Conservation (phyloP, 1,139 yeast genomes). For the Protomyces pachydermus region DNA sequence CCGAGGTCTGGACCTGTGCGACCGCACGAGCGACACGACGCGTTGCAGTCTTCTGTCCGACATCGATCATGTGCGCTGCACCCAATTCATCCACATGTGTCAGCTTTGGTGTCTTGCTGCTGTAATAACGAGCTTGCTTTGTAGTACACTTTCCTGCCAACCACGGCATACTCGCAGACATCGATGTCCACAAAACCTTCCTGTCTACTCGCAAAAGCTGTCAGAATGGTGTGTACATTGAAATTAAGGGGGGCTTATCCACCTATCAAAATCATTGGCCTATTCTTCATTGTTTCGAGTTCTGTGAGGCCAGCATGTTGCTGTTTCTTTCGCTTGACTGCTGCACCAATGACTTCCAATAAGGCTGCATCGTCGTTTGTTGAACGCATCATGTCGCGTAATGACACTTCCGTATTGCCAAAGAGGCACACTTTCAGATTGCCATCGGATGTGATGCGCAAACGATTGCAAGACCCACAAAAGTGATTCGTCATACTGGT, state of each 20-base stretch:
- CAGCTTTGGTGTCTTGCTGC: slow-evolving; percentile 32
- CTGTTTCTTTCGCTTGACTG: slow-evolving; percentile 46
- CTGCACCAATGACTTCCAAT: slow-evolving; percentile 43
- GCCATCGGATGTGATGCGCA: slow-evolving; percentile 50
- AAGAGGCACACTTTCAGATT: slow-evolving; percentile 51
- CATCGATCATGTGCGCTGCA: slow-evolving; percentile 49
- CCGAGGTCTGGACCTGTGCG: slow-evolving; percentile 42
- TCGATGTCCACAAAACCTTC: background rate
- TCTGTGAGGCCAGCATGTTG: slow-evolving; percentile 50
- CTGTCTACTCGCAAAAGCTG: background rate
- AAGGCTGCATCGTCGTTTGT: slow-evolving; percentile 38
- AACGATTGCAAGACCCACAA: slow-evolving; percentile 49
- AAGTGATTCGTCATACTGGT: slow-evolving; percentile 52
- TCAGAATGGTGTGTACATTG: background rate
- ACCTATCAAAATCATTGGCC: slow-evolving; percentile 54
- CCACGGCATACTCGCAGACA: too few relatives aligned
- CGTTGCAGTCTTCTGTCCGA: slow-evolving; percentile 42
- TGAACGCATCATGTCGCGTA: slow-evolving; percentile 45
- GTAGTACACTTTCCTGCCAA: too few relatives aligned
- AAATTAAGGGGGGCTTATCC: slow-evolving; percentile 39
- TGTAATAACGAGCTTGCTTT: background rate
- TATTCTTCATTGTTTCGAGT: slow-evolving; percentile 45
- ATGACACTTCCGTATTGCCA: slow-evolving; percentile 49
- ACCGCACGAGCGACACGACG: slow-evolving; percentile 44
- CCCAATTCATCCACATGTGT: slow-evolving; percentile 47